Percentiles rank a stretch among this genome's conserved stretches.
phyloP scores from a whole-genome alignment of 441 rosid species.

The Gossypium trilobum region DNA sequence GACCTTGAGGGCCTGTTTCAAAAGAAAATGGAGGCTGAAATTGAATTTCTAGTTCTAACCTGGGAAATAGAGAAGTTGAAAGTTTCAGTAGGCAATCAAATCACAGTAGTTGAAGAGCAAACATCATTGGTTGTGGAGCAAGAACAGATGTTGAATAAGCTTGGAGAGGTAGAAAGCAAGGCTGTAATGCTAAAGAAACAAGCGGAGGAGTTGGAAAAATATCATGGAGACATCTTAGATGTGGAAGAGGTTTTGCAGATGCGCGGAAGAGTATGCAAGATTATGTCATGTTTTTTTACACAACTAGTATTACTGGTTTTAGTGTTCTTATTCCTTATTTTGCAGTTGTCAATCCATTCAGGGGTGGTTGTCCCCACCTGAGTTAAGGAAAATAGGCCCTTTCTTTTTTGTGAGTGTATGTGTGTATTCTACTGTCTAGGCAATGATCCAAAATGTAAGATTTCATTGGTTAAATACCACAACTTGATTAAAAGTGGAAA shows the following conservation, averaged over 20 bases:
- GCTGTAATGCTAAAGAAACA: slow-evolving; percentile 38
- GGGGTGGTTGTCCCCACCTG: slow-evolving; percentile 52
- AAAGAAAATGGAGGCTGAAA: slow-evolving; percentile 71
- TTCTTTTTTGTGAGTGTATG: slow-evolving; percentile 9
- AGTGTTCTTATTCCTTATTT: slow-evolving; percentile 32
- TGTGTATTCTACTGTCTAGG: slow-evolving; percentile 25
- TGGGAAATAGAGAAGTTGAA: slow-evolving; percentile 34
- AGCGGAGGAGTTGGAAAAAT: slow-evolving; percentile 40
- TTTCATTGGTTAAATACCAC: slow-evolving; percentile 11
- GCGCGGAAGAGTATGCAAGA: slow-evolving; percentile 37
- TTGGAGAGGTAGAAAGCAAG: slow-evolving; percentile 40
- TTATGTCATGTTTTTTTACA: slow-evolving; percentile 36
- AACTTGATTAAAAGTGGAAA: not conserved
- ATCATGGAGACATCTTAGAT: slow-evolving; percentile 29
- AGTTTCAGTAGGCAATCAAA: slow-evolving; percentile 20
- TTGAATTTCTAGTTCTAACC: slow-evolving; percentile 41
- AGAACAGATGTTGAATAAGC: slow-evolving; percentile 29
- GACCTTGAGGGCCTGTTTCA: slow-evolving; percentile 50
- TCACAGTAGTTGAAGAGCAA: slow-evolving; percentile 34
- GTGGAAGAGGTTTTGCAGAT: slow-evolving; percentile 40
- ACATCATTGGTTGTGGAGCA: slow-evolving; percentile 36
- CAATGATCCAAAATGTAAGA: slow-evolving; percentile 15
- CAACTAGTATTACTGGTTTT: slow-evolving; percentile 47
- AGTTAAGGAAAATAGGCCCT: slow-evolving; percentile 11
- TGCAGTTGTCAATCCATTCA: slow-evolving; percentile 31